phyloP scores from a whole-genome alignment of 768 basidiomycete genomes.

The Leccinellum rugosiceps region DNA sequence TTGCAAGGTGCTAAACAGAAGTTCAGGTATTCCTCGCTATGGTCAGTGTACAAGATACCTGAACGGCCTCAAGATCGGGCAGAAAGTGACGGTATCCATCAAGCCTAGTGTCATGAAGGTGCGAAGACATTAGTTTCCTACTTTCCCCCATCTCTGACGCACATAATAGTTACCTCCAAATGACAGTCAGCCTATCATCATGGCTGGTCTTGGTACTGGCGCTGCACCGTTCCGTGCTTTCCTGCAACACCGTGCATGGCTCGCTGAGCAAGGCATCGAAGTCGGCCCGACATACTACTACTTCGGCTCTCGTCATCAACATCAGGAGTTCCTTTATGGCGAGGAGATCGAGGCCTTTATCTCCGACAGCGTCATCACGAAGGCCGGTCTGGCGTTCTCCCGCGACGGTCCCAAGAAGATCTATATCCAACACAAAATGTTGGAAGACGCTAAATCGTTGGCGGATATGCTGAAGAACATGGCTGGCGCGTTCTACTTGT shows the following conservation, averaged over 20 bases:
- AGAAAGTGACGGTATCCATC: conserved; percentile 95
- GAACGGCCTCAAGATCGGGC: conserved; percentile 74
- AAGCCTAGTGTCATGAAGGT: conserved; percentile 99
- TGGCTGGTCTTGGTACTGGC: conserved; percentile 98
- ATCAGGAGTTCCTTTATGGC: conserved; percentile 95
- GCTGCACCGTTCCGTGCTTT: conserved; percentile 99
- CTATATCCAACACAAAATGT: conserved; percentile 99
- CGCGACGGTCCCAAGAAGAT: conserved; percentile 90
- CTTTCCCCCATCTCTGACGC: conserved; percentile 7
- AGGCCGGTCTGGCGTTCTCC: conserved; percentile 94
- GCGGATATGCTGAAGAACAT: conserved; percentile 71
- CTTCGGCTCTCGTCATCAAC: conserved; percentile 95
- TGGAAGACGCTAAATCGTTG: conserved; percentile 77
- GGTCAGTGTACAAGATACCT: conserved; percentile 98
- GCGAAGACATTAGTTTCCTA: conserved; percentile 13
- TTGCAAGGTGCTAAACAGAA: conserved; percentile 3
- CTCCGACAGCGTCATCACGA: conserved; percentile 76
- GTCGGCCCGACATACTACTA: conserved; percentile 97
- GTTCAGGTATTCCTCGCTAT: conserved; percentile 66
- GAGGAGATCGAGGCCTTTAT: conserved; percentile 96
- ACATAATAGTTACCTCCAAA: conserved; percentile 70
- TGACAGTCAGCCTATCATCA: conserved; percentile 87
- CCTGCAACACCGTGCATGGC: conserved; percentile 90
- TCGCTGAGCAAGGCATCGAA: conserved; percentile 67
- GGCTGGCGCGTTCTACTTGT: conserved; percentile 88